These are phyloP conservation scores for Pseudogymnoascus sp. DNA, from an alignment of 2,329 filamentous ascomycete species.

Conservation along the genomic window DNA sequence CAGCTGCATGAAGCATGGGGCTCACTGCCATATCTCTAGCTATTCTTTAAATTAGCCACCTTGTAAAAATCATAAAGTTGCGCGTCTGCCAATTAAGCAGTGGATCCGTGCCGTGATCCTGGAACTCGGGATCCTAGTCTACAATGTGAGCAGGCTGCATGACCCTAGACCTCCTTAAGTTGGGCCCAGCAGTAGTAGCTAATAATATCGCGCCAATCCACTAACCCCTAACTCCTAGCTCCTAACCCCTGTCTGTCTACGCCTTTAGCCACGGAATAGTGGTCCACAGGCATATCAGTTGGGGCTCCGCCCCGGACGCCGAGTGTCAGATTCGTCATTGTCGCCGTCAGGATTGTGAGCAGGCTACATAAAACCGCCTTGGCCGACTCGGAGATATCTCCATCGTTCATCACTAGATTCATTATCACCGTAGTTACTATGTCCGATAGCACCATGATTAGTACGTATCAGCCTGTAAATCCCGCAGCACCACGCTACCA, in stretches of 20 bases:
- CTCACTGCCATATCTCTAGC: slow-evolving; percentile 11
- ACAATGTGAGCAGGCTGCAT: slow-evolving; percentile 32
- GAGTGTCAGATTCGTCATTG: not conserved
- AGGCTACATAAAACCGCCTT: not conserved
- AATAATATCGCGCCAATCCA: not conserved
- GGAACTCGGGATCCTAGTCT: slow-evolving; percentile 5
- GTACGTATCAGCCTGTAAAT: slow-evolving; percentile 17
- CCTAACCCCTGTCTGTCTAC: not conserved
- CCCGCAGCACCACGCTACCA: slow-evolving; percentile 22
- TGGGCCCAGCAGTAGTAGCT: not conserved
- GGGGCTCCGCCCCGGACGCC: not conserved
- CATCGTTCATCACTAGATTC: not conserved
- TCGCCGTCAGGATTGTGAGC: not conserved
- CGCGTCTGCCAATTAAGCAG: slow-evolving; percentile 7
- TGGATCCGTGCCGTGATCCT: not conserved
- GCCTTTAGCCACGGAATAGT: not conserved
- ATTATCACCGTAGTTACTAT: not conserved
- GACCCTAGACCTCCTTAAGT: slow-evolving; percentile 23
- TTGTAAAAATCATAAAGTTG: slow-evolving; percentile 10
- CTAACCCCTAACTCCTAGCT: too few species aligned
- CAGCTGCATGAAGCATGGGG: slow-evolving; percentile 22
- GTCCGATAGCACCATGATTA: slow-evolving; percentile 19
- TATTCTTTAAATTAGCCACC: slow-evolving; percentile 10
- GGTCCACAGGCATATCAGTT: not conserved
- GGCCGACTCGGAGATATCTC: not conserved